These are phyloP conservation scores for Lasiodiplodia theobromae DNA, from an alignment of 2,329 filamentous ascomycete species.

Conservation along the genomic window DNA sequence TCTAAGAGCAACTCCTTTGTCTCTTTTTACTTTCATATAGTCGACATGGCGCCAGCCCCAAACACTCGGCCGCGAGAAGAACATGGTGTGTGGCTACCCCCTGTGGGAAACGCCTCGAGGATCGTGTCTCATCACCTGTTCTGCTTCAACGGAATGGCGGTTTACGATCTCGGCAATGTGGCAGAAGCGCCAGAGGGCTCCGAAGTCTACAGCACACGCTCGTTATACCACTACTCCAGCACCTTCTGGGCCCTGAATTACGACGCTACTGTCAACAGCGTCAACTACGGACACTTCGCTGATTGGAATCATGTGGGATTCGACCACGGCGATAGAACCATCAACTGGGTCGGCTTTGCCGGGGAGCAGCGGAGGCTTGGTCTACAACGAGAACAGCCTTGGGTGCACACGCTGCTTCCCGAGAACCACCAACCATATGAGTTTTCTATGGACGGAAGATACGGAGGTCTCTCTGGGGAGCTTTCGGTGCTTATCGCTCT, in stretches of 20 bases:
- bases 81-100: conserved; percentile 9
- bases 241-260: conserved; percentile 26
- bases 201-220: not conserved
- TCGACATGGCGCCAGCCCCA: not conserved
- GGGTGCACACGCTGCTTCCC: conserved; percentile 13
- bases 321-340: not conserved
- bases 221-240: conserved; percentile 11
- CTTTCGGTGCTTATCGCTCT: conserved; percentile 44
- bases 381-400: not conserved
- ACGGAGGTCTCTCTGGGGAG: conserved; percentile 42
- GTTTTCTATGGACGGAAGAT: not conserved
- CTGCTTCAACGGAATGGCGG: conserved; percentile 11
- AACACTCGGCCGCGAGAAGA: not conserved
- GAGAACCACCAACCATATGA: conserved; percentile 14
- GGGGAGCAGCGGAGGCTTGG: conserved; percentile 8
- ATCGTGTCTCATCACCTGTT: not conserved
- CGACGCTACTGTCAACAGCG: not conserved
- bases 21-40: conserved; percentile 14
- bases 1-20: not conserved
- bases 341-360: conserved; percentile 9
- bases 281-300: not conserved
- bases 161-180: not conserved
- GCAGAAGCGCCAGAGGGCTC: not conserved
- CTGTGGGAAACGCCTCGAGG: not conserved
- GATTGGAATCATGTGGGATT: conserved; percentile 24